Evolutionary conservation across 2,329 filamentous ascomycete species (phyloP), one percentile per base, ranked within the genome.

Genomic region (Pseudogymnoascus sp.): DNA sequence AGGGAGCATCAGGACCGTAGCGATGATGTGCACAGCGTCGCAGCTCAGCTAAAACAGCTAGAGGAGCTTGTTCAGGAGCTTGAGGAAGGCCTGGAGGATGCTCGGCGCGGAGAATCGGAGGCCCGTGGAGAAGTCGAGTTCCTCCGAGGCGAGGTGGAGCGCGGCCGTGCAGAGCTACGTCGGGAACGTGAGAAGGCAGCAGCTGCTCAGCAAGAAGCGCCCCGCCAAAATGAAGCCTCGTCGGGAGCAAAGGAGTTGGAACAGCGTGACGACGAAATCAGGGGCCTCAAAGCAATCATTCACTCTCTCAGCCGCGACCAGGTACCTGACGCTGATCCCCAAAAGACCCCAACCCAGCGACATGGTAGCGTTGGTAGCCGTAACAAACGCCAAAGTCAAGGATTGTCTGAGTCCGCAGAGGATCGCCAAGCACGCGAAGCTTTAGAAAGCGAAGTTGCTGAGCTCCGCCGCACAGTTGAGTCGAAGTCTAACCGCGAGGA

Each of bases 21-120:
- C 42, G 87, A 96, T 64, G 95, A 99, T 73, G 92, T 99, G 7
- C 91, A 97, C 70, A 89, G 87, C 26, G 92, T 99, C 19, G 93
- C 95, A 6, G 83, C 83, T 66, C 95, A 99, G 76, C 82, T 99
- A 62, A 97, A 96, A 77, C 92, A 96, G 76, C 81, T 99, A 1
- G 95, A 97, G 74, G 93, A 97, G 74, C 83, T 97, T 35, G 95
- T 99, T 2, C 93, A 96, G 70, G 95, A 99, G 74, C 84, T 99
- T 0, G 95, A 99, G 75, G 95, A 99, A 75, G 95, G 95, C 0
- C 81, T 99, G 1, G 95, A 99, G 76, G 95, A 99, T 77, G 93
- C 95, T 59, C 83, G 95, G 62, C 84, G 95, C 63, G 95, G 95
- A 6, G 95, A 99, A 77, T 93, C 93, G 9, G 95, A 99, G 77